Evolutionary conservation across 2,329 filamentous ascomycete species (phyloP).

Genomic region (Leptographium radiaticola): DNA sequence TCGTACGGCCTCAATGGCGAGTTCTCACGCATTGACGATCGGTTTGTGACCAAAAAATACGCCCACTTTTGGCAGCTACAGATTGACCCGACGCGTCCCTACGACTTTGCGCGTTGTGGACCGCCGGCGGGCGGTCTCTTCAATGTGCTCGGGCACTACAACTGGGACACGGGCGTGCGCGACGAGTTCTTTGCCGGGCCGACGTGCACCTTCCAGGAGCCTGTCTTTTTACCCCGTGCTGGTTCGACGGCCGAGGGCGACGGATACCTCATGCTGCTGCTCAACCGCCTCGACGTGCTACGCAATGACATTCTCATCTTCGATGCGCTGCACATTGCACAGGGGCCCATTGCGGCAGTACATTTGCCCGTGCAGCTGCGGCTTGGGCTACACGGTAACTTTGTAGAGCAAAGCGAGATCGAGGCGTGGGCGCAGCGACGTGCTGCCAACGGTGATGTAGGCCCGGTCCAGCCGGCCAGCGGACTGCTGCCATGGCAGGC

Average conservation of each 20-base stretch:
- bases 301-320: slow-evolving; percentile 31
- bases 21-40: slow-evolving; percentile 36
- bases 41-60: slow-evolving; percentile 29
- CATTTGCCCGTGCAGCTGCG: slow-evolving; percentile 28
- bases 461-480: slow-evolving; percentile 22
- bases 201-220: slow-evolving; percentile 37
- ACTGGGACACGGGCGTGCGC: slow-evolving; percentile 24
- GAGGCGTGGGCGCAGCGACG: slow-evolving; percentile 26
- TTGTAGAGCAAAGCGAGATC: slow-evolving; percentile 27
- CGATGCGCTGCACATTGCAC: slow-evolving; percentile 24
- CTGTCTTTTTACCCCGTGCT: slow-evolving; percentile 34
- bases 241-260: slow-evolving; percentile 31
- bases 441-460: slow-evolving; percentile 21
- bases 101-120: slow-evolving; percentile 31
- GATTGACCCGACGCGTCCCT: slow-evolving; percentile 22
- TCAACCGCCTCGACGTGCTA: slow-evolving; percentile 31
- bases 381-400: slow-evolving; percentile 29
- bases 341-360: slow-evolving; percentile 25
- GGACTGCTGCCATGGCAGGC: slow-evolving; percentile 26
- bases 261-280: slow-evolving; percentile 33
- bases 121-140: slow-evolving; percentile 29
- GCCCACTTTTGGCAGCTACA: slow-evolving; percentile 32
- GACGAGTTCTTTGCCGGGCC: slow-evolving; percentile 31
- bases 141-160: slow-evolving; percentile 32
- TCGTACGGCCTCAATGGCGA: slow-evolving; percentile 31